Base-by-base conservation (phyloP, 139 green algal genomes). In the Chlamydomonas sp. region DNA sequence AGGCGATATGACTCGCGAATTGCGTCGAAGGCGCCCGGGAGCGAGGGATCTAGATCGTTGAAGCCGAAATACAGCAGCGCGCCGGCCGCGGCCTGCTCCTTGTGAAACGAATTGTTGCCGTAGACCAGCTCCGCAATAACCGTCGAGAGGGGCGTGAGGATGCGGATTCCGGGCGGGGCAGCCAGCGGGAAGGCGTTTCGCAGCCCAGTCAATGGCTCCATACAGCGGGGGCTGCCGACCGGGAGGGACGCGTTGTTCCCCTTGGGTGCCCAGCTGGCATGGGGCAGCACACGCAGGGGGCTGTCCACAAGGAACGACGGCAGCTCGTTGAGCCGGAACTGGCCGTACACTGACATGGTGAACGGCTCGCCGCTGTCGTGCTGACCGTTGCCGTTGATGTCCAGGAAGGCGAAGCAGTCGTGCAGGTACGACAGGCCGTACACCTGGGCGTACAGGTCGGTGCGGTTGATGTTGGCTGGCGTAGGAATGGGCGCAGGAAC, bases 1-100 rank as follows among this genome's bases (percentile, higher is more conserved):
- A n/a, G 3, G 7, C 2, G 8, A 64, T 63, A 49, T 1, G 63
- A 63, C 63, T 84, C 79, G 8, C 79, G 63, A n/a, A 84, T 12
- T 1, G 63, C 79, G 31, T 84, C 79, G 31, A 84, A 84, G 1
- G 31, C 63, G 7, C 63, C 79, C 8, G 64, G 63, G 12, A 61
- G 8, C 57, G 7, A 7, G 9, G 57, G 31, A 63, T 76, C 79
- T 31, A 84, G 64, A 3, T n/a, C 49, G 58, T 7, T 31, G 4
- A 84, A 49, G 12, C 63, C 79, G 75, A 76, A 84, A n/a, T 75
- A 84, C n/a, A 4, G 17, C 79, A 84, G 63, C n/a, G 75, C 63
- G 63, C 63, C 63, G 15, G 2, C 1, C 5, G 63, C 3, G 12
- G 79, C 79, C 9, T 64, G 5, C n/a, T 63, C 64, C 5, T 49